A percentile compares a stretch with the other conserved stretches of the same genome.
These are phyloP conservation scores for Lipomyces chichibuensis DNA, from an alignment of 805 yeast species.

Conservation along the genomic window DNA sequence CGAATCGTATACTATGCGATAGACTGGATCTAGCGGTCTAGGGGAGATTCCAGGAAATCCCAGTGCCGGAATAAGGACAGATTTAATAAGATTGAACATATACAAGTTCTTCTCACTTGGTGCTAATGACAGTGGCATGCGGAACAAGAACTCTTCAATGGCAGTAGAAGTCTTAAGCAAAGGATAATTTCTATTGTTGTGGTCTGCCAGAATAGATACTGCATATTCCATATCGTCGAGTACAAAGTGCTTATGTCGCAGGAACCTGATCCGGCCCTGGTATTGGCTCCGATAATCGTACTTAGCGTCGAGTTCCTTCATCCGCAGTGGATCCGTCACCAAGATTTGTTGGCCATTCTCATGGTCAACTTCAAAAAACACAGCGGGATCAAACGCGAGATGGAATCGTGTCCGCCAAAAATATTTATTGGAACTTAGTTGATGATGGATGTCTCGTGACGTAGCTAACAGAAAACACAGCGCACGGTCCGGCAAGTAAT, in stretches of 20 bases:
- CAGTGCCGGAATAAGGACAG: conserved; percentile 30
- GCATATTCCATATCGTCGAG: conserved; percentile 14
- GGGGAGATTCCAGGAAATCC: conserved; percentile 34
- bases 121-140: conserved; percentile 10
- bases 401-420: conserved; percentile 29
- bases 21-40: conserved; percentile 33
- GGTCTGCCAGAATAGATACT: conserved; percentile 24
- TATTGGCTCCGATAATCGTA: conserved; percentile 26
- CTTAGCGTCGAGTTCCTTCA: conserved; percentile 6
- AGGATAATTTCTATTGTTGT: conserved; percentile 17
- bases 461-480: conserved; percentile 13
- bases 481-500: conserved; percentile 19
- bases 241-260: conserved; percentile 4
- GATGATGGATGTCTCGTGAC: conserved; percentile 9
- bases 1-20: conserved; percentile 34
- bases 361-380: conserved; percentile 3
- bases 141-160: conserved; percentile 22
- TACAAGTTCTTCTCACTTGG: neutral
- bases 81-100: conserved; percentile 22
- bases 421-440: conserved; percentile 13
- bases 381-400: conserved; percentile 24
- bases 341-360: neutral
- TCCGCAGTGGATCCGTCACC: neutral
- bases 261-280: conserved; percentile 10
- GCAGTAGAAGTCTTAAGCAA: conserved; percentile 15